phyloP scores from a whole-genome alignment of 2,329 filamentous ascomycete genomes.

The Cytospora leucostoma region DNA sequence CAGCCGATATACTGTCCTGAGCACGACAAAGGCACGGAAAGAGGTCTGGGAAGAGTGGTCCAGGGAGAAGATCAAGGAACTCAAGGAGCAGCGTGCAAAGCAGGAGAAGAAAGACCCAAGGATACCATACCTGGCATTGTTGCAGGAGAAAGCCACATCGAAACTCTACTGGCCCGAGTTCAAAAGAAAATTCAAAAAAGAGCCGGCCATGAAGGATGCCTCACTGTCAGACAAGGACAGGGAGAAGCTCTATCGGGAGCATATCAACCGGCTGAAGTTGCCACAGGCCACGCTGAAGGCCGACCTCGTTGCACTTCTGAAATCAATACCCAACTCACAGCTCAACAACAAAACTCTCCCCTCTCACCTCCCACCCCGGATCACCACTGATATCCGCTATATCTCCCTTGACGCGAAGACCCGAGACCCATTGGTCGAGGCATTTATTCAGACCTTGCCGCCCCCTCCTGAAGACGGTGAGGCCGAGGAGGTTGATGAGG shows the following conservation, averaged over 20 bases:
- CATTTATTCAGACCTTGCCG: constrained; percentile 65
- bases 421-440: constrained; percentile 66
- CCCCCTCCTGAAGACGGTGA: constrained; percentile 52
- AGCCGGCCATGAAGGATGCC: constrained; percentile 75
- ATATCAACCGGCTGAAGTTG: constrained; percentile 67
- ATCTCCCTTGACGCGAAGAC: constrained; percentile 63
- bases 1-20: constrained; percentile 78
- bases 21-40: constrained; percentile 77
- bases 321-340: constrained; percentile 55
- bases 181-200: constrained; percentile 84
- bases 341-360: constrained; percentile 62
- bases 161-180: constrained; percentile 99
- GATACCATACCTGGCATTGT: constrained; percentile 78
- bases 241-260: constrained; percentile 78
- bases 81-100: constrained; percentile 71
- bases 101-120: constrained; percentile 81
- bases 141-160: constrained; percentile 79
- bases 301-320: constrained; percentile 68
- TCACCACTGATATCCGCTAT: constrained; percentile 69
- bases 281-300: constrained; percentile 66
- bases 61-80: constrained; percentile 69
- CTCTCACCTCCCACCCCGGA: constrained; percentile 59
- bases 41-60: constrained; percentile 87
- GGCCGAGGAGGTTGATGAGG: constrained; percentile 52
- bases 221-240: constrained; percentile 73